Evolutionary conservation across 2,329 filamentous ascomycete species (phyloP).

Genomic region (Leptographium wingfieldii): DNA sequence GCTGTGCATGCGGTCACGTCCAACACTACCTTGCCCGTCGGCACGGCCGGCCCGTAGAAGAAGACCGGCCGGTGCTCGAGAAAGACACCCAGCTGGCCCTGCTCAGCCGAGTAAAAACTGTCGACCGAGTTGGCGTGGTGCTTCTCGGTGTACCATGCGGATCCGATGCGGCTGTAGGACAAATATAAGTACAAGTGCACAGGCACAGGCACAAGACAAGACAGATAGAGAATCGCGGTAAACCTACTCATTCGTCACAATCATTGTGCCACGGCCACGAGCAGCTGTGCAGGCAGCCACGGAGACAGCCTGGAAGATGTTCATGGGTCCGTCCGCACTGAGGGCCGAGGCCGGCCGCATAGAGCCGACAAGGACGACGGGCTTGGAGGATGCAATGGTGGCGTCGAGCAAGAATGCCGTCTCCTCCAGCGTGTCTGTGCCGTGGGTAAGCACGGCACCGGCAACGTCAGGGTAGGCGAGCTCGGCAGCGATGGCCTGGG

Average conservation of each 20-base stretch:
- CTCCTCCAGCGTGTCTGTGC: conserved; percentile 54
- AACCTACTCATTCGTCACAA: conserved; percentile 41
- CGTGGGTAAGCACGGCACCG: conserved; percentile 49
- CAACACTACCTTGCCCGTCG: conserved; percentile 32
- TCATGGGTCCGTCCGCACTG: conserved; percentile 46
- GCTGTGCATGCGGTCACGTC: conserved; percentile 21
- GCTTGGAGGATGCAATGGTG: conserved; percentile 43
- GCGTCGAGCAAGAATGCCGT: conserved; percentile 50
- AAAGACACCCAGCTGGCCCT: conserved; percentile 44
- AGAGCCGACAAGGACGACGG: conserved; percentile 46
- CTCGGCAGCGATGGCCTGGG: conserved; percentile 33
- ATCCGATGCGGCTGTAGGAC: conserved; percentile 33
- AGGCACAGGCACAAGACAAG: background rate
- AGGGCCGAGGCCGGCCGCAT: conserved; percentile 52
- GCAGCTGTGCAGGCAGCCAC: conserved; percentile 36
- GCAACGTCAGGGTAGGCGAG: conserved; percentile 27
- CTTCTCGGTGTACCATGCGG: conserved; percentile 46
- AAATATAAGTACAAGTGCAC: background rate
- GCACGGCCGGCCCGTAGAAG: conserved; percentile 39
- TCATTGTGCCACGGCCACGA: conserved; percentile 39
- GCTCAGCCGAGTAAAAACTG: conserved; percentile 45
- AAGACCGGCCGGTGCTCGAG: conserved; percentile 46
- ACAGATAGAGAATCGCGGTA: background rate
- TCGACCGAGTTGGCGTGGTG: conserved; percentile 50
- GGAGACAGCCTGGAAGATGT: conserved; percentile 47